Evolutionary conservation across 2,329 filamentous ascomycete genomes (phyloP).

Genomic region (Fusarium sp.): DNA sequence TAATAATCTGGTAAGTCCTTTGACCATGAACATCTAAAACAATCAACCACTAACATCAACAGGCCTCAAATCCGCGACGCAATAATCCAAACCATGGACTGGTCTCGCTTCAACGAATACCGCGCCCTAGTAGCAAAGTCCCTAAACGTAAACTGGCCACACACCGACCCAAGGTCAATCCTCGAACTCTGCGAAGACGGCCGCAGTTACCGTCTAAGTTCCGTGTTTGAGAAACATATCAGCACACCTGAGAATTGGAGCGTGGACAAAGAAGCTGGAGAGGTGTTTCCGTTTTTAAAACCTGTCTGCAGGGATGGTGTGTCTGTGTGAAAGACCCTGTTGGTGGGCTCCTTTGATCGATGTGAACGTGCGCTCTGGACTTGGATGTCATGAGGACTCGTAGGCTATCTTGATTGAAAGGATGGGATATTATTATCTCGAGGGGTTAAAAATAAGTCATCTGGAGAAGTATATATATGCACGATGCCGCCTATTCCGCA

Average conservation of each 20-base stretch:
- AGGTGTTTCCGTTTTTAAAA: slow-evolving; percentile 20
- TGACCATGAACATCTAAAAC: not conserved
- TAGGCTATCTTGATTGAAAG: not conserved
- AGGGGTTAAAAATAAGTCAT: not conserved
- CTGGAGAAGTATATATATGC: slow-evolving; percentile 7
- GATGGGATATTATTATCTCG: not conserved
- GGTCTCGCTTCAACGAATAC: slow-evolving; percentile 24
- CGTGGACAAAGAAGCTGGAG: slow-evolving; percentile 12
- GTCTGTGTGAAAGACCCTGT: not conserved
- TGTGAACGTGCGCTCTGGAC: not conserved
- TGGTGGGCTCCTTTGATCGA: not conserved
- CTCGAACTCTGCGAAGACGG: slow-evolving; percentile 1
- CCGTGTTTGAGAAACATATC: slow-evolving; percentile 19
- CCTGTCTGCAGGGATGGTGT: slow-evolving; percentile 12
- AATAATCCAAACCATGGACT: slow-evolving; percentile 34
- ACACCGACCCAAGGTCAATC: not conserved
- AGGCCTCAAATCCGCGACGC: slow-evolving; percentile 32
- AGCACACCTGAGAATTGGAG: slow-evolving; percentile 18
- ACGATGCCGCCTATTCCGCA: not conserved
- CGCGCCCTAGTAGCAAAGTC: slow-evolving; percentile 5
- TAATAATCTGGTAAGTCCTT: slow-evolving; percentile 28
- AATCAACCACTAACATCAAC: not conserved
- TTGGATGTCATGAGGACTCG: not conserved
- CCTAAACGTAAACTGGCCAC: slow-evolving; percentile 22
- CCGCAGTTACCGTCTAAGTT: slow-evolving; percentile 6